Evolutionary conservation across 2,329 filamentous ascomycete species (phyloP).

Genomic region (Penicillium hesseltinei): DNA sequence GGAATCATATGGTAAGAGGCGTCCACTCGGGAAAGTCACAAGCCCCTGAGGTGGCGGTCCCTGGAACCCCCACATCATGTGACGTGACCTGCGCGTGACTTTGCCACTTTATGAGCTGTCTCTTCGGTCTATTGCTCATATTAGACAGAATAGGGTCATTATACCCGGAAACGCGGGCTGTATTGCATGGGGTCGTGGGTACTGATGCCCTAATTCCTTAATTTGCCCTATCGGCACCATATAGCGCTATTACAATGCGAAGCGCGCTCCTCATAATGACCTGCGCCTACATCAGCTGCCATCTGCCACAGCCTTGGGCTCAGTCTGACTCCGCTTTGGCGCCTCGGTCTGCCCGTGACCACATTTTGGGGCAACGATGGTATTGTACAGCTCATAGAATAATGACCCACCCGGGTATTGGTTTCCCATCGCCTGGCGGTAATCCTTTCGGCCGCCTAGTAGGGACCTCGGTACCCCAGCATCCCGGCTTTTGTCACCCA

Average conservation of each 20-base stretch:
- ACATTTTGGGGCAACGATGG: neutral
- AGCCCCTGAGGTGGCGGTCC: conserved; percentile 13
- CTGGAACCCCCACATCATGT: conserved; percentile 10
- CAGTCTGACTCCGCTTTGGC: neutral
- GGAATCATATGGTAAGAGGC: neutral
- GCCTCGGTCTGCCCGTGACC: conserved; percentile 5
- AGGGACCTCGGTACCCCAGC: conserved; percentile 5
- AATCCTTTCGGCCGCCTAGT: neutral
- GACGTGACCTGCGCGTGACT: conserved; percentile 7
- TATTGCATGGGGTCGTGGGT: neutral
- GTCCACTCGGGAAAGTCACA: conserved; percentile 10
- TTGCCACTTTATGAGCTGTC: conserved; percentile 11
- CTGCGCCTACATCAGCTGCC: conserved; percentile 6
- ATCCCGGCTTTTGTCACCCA: neutral
- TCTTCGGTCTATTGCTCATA: neutral
- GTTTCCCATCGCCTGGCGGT: neutral
- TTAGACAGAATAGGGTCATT: neutral
- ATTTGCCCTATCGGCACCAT: neutral
- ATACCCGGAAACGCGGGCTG: neutral
- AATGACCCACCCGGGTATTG: neutral
- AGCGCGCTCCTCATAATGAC: conserved; percentile 5
- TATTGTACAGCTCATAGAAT: neutral
- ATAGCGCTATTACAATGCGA: conserved; percentile 1
- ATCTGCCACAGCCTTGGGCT: neutral
- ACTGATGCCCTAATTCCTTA: neutral